A percentile compares a stretch with the other conserved stretches of the same genome.
Conservation (phyloP, 441 rosid species). For the Francoa sonchifolia region DNA sequence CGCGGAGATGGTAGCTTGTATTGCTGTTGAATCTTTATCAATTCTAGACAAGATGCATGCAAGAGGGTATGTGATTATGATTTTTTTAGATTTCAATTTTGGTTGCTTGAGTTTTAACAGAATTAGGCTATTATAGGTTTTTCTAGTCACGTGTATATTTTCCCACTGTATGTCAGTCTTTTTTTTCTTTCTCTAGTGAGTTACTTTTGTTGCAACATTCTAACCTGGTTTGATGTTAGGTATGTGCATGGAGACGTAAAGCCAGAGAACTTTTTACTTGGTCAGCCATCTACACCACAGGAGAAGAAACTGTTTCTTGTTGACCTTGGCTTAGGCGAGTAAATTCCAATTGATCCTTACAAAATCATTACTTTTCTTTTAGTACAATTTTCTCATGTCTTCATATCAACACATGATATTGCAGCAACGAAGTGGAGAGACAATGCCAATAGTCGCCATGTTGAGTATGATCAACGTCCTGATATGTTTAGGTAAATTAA, state of each 20-base stretch:
- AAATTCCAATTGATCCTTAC: constrained; percentile 6
- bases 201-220: constrained; percentile 7
- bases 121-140: constrained; percentile 6
- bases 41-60: constrained; percentile 95
- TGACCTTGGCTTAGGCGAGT: constrained; percentile 84
- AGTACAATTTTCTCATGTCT: not conserved
- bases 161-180: not conserved
- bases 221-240: constrained; percentile 26
- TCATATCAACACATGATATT: constrained; percentile 10
- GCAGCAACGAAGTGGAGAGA: constrained; percentile 99
- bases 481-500: constrained; percentile 81
- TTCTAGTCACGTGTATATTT: constrained; percentile 1
- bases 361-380: not conserved
- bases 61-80: constrained; percentile 50
- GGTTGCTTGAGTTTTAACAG: constrained; percentile 1
- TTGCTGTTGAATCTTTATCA: constrained; percentile 85
- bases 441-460: constrained; percentile 62
- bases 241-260: constrained; percentile 99
- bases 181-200: not conserved
- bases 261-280: constrained; percentile 95
- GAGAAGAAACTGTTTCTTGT: constrained; percentile 94
- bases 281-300: constrained; percentile 84
- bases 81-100: not conserved
- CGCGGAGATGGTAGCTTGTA: constrained; percentile 95
- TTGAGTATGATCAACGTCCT: constrained; percentile 96